phyloP scores from a whole-genome alignment of 331 rosid genomes.

The Malus hybrid region DNA sequence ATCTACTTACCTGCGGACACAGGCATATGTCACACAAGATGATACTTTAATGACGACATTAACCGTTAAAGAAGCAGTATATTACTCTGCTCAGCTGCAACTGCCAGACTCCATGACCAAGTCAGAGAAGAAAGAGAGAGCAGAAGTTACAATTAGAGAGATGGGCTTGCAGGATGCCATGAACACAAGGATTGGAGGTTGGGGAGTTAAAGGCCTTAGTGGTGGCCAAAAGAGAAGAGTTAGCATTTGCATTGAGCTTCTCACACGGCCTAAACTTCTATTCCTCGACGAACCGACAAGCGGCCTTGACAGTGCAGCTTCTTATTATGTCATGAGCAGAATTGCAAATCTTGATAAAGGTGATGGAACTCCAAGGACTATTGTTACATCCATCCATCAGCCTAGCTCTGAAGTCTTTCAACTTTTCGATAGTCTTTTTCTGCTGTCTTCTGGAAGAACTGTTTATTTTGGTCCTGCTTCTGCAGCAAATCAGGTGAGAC shows the following conservation, averaged over 20 bases:
- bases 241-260: too few relatives aligned
- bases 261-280: too few relatives aligned
- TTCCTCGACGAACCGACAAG: too few relatives aligned
- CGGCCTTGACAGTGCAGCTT: too few relatives aligned
- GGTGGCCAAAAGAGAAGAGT: too few relatives aligned
- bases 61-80: conserved; percentile 51
- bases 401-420: conserved; percentile 66
- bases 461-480: conserved; percentile 65
- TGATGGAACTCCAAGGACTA: conserved; percentile 38
- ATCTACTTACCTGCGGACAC: background rate
- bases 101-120: conserved; percentile 61
- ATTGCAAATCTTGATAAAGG: conserved; percentile 33
- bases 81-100: conserved; percentile 68
- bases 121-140: conserved; percentile 51
- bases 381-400: conserved; percentile 66
- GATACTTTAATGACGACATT: conserved; percentile 47
- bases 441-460: conserved; percentile 49
- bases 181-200: too few relatives aligned
- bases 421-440: conserved; percentile 58
- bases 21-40: conserved; percentile 80
- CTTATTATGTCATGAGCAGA: conserved; percentile 56
- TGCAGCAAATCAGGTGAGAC: conserved; percentile 48
- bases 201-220: too few relatives aligned
- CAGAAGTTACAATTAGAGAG: conserved; percentile 49
- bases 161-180: conserved; percentile 19